Evolutionary conservation across 2,329 filamentous ascomycete species (phyloP), one percentile per base, ranked within the genome.

Genomic region (Chrysoporthe deuterocubensis): DNA sequence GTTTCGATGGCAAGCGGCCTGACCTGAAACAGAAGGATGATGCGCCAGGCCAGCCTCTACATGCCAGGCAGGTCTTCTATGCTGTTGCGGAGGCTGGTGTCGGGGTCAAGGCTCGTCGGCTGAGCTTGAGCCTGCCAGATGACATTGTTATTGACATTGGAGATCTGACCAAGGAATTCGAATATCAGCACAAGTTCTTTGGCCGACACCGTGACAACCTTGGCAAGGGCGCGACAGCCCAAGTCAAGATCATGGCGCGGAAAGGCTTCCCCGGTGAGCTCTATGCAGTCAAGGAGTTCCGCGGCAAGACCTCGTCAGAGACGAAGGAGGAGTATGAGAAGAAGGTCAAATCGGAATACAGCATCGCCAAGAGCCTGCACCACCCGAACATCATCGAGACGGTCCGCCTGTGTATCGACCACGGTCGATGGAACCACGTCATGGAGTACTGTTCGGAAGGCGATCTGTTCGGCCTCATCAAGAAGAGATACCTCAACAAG

Each of bases 371-470:
- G 81, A 93, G 91, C 71, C 81, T 94, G 69, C 88, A 93, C 74
- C 93, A 97, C 76, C 92, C 93, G 62, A 97, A 97, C 77, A 92
- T 97, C 73, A 91, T 97, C 71, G 87, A 93, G 78, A 94, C 92
- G 0, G 81, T 94, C 66, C 88, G 90, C 42, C 83, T 97, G 6
- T 96, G 93, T 80, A 89, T 86, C 16, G 86, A 94, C 72, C 87
- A 89, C 72, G 88, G 87, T 43, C 89, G 90, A 50, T 96, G 92
- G 91, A 94, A 93, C 76, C 92, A 96, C 76, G 92, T 97, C 66
- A 97, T 97, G 94, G 93, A 97, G 76, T 96, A 92, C 77, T 97
- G 94, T 80, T 85, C 88, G 3, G 88, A 93, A 72, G 93, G 94
- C 58, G 94, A 97, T 75, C 81, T 97, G 6, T 95, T 91, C 77